A percentile compares a stretch with the other conserved stretches of the same genome.
These are phyloP conservation scores for Clausena lansium DNA, from an alignment of 345 rosid genomes.

Conservation along the genomic window DNA sequence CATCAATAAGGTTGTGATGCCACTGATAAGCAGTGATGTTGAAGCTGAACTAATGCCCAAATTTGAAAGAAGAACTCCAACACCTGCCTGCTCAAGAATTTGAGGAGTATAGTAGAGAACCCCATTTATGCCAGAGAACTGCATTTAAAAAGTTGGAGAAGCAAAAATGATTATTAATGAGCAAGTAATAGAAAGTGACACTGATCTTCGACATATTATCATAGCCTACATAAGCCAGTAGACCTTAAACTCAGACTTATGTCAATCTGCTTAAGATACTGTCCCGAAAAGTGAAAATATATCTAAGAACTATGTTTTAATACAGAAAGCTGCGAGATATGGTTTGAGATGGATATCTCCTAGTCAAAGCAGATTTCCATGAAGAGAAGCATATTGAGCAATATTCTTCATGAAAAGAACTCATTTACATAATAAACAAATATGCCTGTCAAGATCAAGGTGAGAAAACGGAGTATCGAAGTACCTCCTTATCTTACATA, in stretches of 20 bases:
- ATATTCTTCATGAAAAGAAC: background rate
- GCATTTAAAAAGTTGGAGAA: slow-evolving; percentile 17
- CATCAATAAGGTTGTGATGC: slow-evolving; percentile 84
- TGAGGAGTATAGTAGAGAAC: slow-evolving; percentile 97
- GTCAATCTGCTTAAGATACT: background rate
- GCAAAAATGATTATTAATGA: background rate
- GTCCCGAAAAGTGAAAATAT: background rate
- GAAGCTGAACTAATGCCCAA: slow-evolving; percentile 73
- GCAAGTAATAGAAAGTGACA: background rate
- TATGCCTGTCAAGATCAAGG: background rate
- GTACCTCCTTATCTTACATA: background rate
- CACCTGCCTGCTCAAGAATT: slow-evolving; percentile 96
- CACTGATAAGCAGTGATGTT: slow-evolving; percentile 80
- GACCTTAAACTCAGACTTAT: background rate
- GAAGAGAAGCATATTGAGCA: background rate
- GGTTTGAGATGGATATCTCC: background rate
- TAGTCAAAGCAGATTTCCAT: background rate
- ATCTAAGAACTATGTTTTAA: background rate
- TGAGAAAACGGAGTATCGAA: background rate
- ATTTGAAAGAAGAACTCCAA: slow-evolving; percentile 78
- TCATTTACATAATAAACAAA: background rate
- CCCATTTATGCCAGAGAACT: slow-evolving; percentile 98
- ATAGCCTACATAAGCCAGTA: background rate
- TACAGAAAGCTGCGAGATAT: background rate
- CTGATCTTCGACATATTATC: background rate